Evolutionary conservation across 495 filamentous ascomycete species (phyloP).

Genomic region (Trichoderma orchidacearum): DNA sequence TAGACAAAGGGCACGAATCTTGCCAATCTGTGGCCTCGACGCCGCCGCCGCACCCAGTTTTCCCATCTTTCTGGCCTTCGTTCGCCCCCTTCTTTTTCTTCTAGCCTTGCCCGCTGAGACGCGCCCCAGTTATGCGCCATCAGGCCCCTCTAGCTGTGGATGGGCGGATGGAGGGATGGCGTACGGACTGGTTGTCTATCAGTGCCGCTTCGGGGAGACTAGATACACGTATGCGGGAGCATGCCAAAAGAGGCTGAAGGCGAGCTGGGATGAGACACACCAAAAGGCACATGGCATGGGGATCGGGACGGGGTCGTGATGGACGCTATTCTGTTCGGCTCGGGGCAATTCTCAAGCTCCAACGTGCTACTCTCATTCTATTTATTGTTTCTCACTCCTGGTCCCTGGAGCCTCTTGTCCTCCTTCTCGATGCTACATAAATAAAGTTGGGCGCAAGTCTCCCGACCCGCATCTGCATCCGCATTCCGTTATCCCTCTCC

Average conservation of each 20-base stretch:
- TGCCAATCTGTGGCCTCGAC: neutral
- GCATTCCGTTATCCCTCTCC: neutral
- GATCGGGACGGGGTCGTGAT: neutral
- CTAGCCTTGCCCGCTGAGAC: neutral
- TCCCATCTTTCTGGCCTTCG: neutral
- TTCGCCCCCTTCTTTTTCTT: neutral
- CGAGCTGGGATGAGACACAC: neutral
- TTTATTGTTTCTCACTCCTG: neutral
- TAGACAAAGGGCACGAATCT: neutral
- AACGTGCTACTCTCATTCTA: no score
- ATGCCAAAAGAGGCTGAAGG: neutral
- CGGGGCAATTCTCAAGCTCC: neutral
- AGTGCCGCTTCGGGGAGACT: no score
- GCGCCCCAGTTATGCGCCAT: no score
- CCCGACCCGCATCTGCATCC: neutral
- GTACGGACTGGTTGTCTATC: no score
- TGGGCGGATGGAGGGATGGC: no score
- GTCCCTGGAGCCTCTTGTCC: neutral
- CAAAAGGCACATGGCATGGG: neutral
- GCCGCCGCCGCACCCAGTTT: neutral
- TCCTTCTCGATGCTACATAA: neutral
- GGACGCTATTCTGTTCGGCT: no score
- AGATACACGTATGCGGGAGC: no score
- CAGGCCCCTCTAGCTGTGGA: no score
- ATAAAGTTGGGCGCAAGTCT: neutral